A percentile compares a stretch with the other conserved stretches of the same genome.
Evolutionary conservation across 2,329 filamentous ascomycete species (phyloP).

Genomic region (Aspergillus neotritici): DNA sequence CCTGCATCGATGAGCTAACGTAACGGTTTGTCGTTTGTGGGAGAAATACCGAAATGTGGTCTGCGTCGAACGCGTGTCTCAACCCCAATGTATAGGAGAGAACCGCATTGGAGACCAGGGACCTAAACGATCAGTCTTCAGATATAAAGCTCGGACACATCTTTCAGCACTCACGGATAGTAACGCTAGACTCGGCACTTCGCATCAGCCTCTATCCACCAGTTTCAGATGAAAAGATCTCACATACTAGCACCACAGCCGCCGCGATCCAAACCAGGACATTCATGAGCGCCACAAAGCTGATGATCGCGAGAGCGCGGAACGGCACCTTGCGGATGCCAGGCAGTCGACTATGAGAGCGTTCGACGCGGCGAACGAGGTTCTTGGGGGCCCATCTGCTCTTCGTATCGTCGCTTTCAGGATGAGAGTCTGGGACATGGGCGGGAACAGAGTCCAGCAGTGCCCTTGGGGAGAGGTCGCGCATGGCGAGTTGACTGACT

Average conservation of each 20-base stretch:
- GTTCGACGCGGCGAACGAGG: slow-evolving; percentile 36
- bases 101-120: slow-evolving; percentile 71
- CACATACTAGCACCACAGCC: slow-evolving; percentile 51
- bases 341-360: slow-evolving; percentile 49
- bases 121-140: slow-evolving; percentile 27
- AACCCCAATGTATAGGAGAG: slow-evolving; percentile 85
- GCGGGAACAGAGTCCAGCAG: neutral
- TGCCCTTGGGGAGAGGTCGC: slow-evolving; percentile 4
- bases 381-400: slow-evolving; percentile 26
- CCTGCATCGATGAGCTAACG: slow-evolving; percentile 40
- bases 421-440: neutral
- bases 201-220: too few species aligned
- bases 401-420: slow-evolving; percentile 6
- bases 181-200: slow-evolving; percentile 22
- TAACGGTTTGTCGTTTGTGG: neutral
- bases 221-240: too few species aligned
- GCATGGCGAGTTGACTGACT: slow-evolving; percentile 4
- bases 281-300: slow-evolving; percentile 50
- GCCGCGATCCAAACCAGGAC: slow-evolving; percentile 54
- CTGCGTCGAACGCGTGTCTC: slow-evolving; percentile 94
- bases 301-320: slow-evolving; percentile 52
- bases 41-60: slow-evolving; percentile 64
- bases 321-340: slow-evolving; percentile 54
- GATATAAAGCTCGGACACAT: neutral
- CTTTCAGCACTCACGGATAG: slow-evolving; percentile 29